Base-by-base conservation (phyloP, 208 protist genomes). In the Trypanosoma caninum region DNA sequence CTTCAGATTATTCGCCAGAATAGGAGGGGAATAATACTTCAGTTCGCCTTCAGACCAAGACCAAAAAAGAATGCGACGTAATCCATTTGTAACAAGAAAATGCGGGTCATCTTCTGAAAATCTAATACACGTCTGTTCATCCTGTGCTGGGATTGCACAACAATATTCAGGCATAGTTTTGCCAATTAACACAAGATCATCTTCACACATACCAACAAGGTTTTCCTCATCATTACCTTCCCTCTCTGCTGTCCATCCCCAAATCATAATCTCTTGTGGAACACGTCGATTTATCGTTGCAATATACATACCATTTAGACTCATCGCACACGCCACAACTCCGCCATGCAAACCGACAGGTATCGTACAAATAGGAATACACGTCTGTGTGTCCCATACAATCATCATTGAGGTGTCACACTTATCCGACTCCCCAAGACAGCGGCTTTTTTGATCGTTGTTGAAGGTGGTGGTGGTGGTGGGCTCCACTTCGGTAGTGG, bases 1-100 rank as follows among this genome's bases (percentile, higher is more conserved):
- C 57, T 95, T 88, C 38, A 96, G 60, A 30, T 95, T 88, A 18
- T 78, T 76, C 22, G 68, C 56, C 9, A 89, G 51, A 45, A 93
- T 84, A 18, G 87, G 81, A 40, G 95, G 93, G 40, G 88, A 91
- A 74, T 97, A 96, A 67, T 88, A 97, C 72, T 89, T 87, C 16
- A 96, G 66, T 31, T 72, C 55, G 14, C 76, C 81, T 31, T 93
- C 88, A 46, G 38, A 25, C 80, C 85, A 94, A 18, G 65, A 82
- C 94, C 95, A 98, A 74, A 98, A 98, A 18, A 96, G 62, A 30
- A 97, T 84, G 28, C 88, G 84, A 28, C 79, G 78, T 40, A 78
- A 63, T 20, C 95, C 95, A 66, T 93, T 98, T 23, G 91, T 95
- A 50, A 93, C 85, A 20, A 98, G 27, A 59, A 96, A 63, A 31